A percentile compares a stretch with the other conserved stretches of the same genome.
Evolutionary conservation across 2,329 filamentous ascomycete species (phyloP).

Genomic region (Trichoderma hamatum): DNA sequence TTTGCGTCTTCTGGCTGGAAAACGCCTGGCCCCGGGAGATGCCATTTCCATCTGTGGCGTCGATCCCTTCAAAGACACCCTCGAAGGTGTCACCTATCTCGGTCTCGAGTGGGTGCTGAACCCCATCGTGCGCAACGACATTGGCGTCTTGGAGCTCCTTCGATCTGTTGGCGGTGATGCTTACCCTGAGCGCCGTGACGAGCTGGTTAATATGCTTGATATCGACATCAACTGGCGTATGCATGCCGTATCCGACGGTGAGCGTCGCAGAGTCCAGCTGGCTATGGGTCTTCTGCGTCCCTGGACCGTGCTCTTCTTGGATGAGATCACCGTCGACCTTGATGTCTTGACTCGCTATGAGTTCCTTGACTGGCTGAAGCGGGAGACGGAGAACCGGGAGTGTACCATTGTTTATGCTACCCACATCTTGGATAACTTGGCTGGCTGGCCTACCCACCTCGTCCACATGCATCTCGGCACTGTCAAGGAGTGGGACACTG

Average conservation of each 20-base stretch:
- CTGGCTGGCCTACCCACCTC: constrained; percentile 91
- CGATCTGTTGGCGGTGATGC: constrained; percentile 82
- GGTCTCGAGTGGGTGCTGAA: constrained; percentile 98
- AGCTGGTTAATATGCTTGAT: constrained; percentile 85
- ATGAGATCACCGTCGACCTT: constrained; percentile 96
- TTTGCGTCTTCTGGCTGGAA: constrained; percentile 89
- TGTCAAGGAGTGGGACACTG: constrained; percentile 82
- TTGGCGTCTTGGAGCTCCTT: constrained; percentile 85
- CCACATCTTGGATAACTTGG: constrained; percentile 93
- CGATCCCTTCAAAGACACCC: constrained; percentile 87
- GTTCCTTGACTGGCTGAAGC: constrained; percentile 83
- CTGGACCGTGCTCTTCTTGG: constrained; percentile 87
- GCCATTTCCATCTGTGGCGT: constrained; percentile 78
- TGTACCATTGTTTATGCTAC: constrained; percentile 98
- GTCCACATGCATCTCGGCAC: constrained; percentile 92
- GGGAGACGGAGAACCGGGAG: constrained; percentile 77
- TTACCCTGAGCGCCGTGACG: constrained; percentile 80
- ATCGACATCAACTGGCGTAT: constrained; percentile 93
- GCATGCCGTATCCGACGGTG: constrained; percentile 93
- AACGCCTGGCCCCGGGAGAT: constrained; percentile 80
- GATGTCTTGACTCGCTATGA: constrained; percentile 83
- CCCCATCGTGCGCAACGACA: constrained; percentile 92
- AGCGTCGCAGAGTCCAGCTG: constrained; percentile 87
- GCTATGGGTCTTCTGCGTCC: constrained; percentile 93
- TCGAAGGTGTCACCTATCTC: constrained; percentile 95